These are phyloP conservation scores for Trichoderma sp. DNA, from an alignment of 2,329 filamentous ascomycete species.

Conservation along the genomic window DNA sequence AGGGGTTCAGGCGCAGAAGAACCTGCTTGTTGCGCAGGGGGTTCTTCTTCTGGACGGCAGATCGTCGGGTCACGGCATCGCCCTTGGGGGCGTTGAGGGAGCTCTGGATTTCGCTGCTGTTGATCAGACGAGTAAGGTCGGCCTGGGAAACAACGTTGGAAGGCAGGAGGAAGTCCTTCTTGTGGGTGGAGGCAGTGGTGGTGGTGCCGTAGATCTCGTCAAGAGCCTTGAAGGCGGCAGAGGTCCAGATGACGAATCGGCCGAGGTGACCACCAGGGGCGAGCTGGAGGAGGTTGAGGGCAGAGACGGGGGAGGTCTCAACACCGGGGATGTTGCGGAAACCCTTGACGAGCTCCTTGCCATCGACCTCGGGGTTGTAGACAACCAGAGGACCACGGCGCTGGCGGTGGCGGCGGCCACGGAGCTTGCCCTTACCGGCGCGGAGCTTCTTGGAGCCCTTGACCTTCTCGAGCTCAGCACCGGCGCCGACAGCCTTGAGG, in stretches of 20 bases:
- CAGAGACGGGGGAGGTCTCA: slow-evolving; percentile 91
- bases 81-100: slow-evolving; percentile 92
- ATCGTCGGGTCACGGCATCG: slow-evolving; percentile 84
- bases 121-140: slow-evolving; percentile 97
- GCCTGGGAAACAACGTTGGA: slow-evolving; percentile 90
- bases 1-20: slow-evolving; percentile 97
- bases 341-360: slow-evolving; percentile 88
- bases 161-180: slow-evolving; percentile 99
- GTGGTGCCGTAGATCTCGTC: slow-evolving; percentile 97
- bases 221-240: slow-evolving; percentile 91
- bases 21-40: slow-evolving; percentile 99
- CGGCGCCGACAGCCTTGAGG: slow-evolving; percentile 88
- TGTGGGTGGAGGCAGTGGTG: slow-evolving; percentile 83
- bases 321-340: slow-evolving; percentile 99
- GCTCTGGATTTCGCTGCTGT: slow-evolving; percentile 97
- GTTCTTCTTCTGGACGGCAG: slow-evolving; percentile 99
- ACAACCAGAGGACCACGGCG: slow-evolving; percentile 96
- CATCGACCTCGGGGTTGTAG: slow-evolving; percentile 94
- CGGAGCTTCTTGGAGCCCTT: slow-evolving; percentile 95
- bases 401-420: slow-evolving; percentile 94
- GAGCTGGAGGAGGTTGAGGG: slow-evolving; percentile 98
- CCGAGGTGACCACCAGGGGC: slow-evolving; percentile 98
- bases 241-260: slow-evolving; percentile 99
- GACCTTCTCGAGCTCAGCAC: slow-evolving; percentile 91
- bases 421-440: slow-evolving; percentile 98